Conservation (phyloP, 768 basidiomycete genomes). For the Cystobasidium ongulense region DNA sequence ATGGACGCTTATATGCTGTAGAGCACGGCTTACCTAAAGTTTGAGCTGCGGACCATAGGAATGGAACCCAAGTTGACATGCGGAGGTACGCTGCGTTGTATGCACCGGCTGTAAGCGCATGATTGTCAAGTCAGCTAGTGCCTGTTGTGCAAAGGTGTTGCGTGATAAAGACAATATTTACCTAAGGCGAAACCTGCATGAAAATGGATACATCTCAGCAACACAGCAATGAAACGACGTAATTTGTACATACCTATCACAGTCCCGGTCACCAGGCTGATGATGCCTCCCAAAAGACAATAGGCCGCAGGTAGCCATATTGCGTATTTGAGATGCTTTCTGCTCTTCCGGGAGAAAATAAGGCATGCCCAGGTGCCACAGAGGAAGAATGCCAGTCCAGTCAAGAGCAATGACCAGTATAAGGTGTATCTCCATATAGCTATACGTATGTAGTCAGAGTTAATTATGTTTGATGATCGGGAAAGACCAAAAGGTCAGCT, state of each 20-base stretch:
- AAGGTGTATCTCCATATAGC: conserved; percentile 29
- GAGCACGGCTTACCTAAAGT: conserved; percentile 12
- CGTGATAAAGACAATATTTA: background rate
- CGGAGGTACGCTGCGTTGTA: conserved; percentile 34
- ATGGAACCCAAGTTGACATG: conserved; percentile 35
- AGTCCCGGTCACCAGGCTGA: conserved; percentile 25
- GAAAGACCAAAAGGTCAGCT: background rate
- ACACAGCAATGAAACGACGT: background rate
- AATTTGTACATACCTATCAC: conserved; percentile 13
- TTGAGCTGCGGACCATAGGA: conserved; percentile 32
- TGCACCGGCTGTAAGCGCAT: conserved; percentile 19
- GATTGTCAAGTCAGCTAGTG: background rate
- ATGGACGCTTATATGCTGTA: no score
- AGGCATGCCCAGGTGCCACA: conserved; percentile 27
- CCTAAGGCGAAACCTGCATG: conserved; percentile 8
- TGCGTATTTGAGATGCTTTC: conserved; percentile 17
- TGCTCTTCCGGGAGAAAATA: conserved; percentile 19
- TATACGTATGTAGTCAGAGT: background rate
- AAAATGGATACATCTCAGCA: background rate
- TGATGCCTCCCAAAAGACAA: conserved; percentile 8
- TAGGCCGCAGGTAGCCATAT: conserved; percentile 15
- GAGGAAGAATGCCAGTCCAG: conserved; percentile 28
- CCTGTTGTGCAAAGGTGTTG: background rate
- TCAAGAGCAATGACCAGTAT: conserved; percentile 33
- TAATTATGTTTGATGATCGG: background rate